A percentile compares a stretch with the other conserved stretches of the same genome.
Conservation (phyloP, 129 eudicot genomes). For the Calendula officinalis region DNA sequence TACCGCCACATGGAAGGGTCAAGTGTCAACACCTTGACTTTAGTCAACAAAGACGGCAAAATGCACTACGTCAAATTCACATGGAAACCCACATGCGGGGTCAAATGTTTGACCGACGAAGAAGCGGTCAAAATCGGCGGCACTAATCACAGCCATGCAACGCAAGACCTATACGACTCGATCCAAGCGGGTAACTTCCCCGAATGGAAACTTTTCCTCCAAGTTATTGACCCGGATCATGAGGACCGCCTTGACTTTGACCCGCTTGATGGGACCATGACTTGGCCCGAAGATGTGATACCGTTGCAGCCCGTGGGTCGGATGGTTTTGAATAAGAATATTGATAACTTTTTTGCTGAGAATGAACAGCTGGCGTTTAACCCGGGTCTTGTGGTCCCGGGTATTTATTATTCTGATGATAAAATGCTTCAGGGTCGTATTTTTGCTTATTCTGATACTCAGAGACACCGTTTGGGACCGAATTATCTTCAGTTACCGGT, state of each 20-base stretch:
- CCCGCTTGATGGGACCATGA: constrained; percentile 76
- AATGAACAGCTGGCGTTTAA: constrained; percentile 71
- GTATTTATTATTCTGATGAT: constrained; percentile 70
- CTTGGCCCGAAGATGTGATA: constrained; percentile 75
- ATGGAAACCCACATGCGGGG: constrained; percentile 84
- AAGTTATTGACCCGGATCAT: constrained; percentile 67
- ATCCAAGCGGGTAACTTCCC: constrained; percentile 72
- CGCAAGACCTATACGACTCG: constrained; percentile 79
- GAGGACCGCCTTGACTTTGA: constrained; percentile 76
- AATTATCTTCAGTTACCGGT: constrained; percentile 75
- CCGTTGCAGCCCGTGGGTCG: constrained; percentile 87
- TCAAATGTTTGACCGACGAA: constrained; percentile 58
- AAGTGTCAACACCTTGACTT: constrained; percentile 61
- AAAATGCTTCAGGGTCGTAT: constrained; percentile 77
- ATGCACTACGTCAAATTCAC: constrained; percentile 67
- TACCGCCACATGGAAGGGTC: constrained; percentile 85
- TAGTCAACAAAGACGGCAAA: constrained; percentile 69
- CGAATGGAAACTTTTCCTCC: constrained; percentile 69
- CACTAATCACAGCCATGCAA: constrained; percentile 78
- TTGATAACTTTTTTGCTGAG: constrained; percentile 77
- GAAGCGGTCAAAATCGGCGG: constrained; percentile 69
- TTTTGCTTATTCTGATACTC: constrained; percentile 78
- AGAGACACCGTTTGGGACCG: constrained; percentile 79
- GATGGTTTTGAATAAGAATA: constrained; percentile 71
- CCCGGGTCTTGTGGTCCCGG: constrained; percentile 76